Percentiles rank a stretch among this genome's conserved stretches.
Conservation (phyloP, 2,329 filamentous ascomycete genomes). For the Whalleya microplaca region DNA sequence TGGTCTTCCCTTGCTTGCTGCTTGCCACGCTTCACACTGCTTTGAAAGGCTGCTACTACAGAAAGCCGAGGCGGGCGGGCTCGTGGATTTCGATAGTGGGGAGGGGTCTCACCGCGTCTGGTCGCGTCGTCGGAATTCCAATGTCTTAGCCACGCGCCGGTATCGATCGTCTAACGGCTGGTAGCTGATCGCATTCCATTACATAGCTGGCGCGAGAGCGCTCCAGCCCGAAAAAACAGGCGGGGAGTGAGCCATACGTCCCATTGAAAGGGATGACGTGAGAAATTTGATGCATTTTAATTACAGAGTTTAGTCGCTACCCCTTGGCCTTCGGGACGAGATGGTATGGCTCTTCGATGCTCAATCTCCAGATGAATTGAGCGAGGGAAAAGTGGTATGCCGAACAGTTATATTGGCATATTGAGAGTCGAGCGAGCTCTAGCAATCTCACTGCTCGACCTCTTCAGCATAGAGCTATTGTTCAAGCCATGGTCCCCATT, state of each 20-base stretch:
- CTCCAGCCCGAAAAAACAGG: neutral
- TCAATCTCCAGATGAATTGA: neutral
- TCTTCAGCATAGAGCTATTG: too few relatives aligned
- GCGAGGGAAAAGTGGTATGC: neutral
- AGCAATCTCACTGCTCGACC: too few relatives aligned
- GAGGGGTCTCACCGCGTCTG: constrained; percentile 16
- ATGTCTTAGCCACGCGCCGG: constrained; percentile 32
- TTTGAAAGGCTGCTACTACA: neutral
- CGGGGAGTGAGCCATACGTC: neutral
- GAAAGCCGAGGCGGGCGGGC: neutral
- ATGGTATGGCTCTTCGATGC: neutral
- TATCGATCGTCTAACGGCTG: constrained; percentile 19
- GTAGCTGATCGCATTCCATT: constrained; percentile 23
- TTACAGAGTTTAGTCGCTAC: neutral
- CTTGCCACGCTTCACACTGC: neutral
- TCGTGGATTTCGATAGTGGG: neutral
- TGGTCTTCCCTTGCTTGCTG: neutral
- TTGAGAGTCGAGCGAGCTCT: neutral
- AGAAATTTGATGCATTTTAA: neutral
- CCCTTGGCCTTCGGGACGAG: neutral
- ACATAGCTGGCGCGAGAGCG: neutral
- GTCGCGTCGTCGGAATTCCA: constrained; percentile 24
- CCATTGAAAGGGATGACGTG: neutral
- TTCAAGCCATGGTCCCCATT: too few relatives aligned
- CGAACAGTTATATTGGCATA: neutral